Evolutionary conservation across 164 flowering plant species (phyloP), one percentile per base, ranked within the genome.

Genomic region (Warburgia ugandensis): DNA sequence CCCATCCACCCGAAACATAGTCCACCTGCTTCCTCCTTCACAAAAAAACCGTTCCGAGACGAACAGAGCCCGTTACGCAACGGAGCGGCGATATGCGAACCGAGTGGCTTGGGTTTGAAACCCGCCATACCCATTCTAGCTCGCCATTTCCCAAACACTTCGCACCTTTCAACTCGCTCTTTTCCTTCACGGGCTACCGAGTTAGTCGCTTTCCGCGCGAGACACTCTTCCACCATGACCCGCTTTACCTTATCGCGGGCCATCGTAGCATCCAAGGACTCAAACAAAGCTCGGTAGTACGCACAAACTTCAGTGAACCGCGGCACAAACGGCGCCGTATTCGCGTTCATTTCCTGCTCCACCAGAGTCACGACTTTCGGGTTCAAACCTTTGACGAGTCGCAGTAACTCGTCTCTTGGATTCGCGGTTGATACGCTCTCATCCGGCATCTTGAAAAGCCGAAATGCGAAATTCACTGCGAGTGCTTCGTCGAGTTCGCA

Each of bases 91-190:
- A 81, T 61, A 32, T 36, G 58, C 54, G 61, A 78, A 52, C 84
- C 57, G 68, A 81, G 26, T 8, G 72, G 77, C 31, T 46, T 63
- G 35, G 68, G 27, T 64, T 59, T 55, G 67, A 91, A 84, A 69
- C 97, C 97, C 29, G 97, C 97, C 97, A 91, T 91, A 4, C 84
- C 61, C 86, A 91, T 74, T 52, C 97, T 63, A 55, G 96, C 89
- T 63, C 94, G 69, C 97, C 97, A 91, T 74, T 91, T 91, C 16
- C 97, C 97, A 32, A 76, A 79, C 47, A 87, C 80, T 61, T 91
- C 96, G 72, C 87, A 83, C 59, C 96, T 67, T 30, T 86, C 97
- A 19, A 87, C 75, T 0, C 96, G 85, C 6, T 91, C 86, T 56
- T 69, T 57, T 21, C 94, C 97, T 36, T 91, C 97, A 29, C 92